phyloP scores from a whole-genome alignment of 345 rosid species.

The Aegle marmelos region DNA sequence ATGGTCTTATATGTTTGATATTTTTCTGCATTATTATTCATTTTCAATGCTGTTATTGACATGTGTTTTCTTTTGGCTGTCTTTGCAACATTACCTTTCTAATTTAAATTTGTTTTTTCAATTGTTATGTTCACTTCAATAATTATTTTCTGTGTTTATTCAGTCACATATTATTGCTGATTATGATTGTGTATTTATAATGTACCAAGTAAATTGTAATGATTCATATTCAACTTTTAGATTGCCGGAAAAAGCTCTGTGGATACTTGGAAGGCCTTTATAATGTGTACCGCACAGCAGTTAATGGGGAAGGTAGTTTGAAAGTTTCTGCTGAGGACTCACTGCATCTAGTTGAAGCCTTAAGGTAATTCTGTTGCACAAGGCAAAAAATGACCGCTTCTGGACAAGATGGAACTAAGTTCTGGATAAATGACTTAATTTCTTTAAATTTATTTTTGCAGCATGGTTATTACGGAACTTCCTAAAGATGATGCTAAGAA shows the following conservation, averaged over 20 bases:
- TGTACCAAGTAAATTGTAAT: background rate
- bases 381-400: conserved; percentile 10
- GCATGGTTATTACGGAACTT: conserved; percentile 94
- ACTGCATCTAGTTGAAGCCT: conserved; percentile 88
- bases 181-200: background rate
- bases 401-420: conserved; percentile 13
- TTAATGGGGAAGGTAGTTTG: conserved; percentile 72
- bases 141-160: background rate
- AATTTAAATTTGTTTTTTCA: background rate
- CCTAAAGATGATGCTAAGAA: conserved; percentile 79
- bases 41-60: conserved; percentile 4
- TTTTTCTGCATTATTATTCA: background rate
- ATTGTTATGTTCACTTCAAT: background rate
- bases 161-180: background rate
- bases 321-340: conserved; percentile 95
- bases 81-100: background rate
- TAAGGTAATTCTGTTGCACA: conserved; percentile 49
- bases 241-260: conserved; percentile 87
- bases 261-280: conserved; percentile 79
- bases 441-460: conserved; percentile 39
- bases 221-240: conserved; percentile 39
- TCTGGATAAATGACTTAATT: conserved; percentile 13
- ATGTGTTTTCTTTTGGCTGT: background rate
- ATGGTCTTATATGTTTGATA: background rate
- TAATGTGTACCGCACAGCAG: conserved; percentile 72